Percentiles rank a stretch among this genome's conserved stretches.
These are phyloP conservation scores for Parasitella parasitica DNA, from an alignment of 371 early-diverging fungal species.

Conservation along the genomic window DNA sequence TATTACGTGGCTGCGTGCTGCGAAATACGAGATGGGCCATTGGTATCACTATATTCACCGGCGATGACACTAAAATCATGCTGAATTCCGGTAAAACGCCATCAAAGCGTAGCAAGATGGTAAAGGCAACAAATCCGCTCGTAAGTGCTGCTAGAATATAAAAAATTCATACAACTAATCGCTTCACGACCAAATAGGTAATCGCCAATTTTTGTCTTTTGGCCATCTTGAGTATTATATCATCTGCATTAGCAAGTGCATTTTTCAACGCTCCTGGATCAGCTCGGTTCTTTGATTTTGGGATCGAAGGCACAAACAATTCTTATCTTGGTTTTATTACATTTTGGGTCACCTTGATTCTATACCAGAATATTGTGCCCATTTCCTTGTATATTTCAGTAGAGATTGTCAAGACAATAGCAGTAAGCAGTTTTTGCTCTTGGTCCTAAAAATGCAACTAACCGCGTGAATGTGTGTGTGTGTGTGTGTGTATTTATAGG, in stretches of 20 bases:
- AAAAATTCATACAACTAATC: not conserved
- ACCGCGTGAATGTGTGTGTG: too few species aligned
- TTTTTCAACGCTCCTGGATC: slow-evolving; percentile 46
- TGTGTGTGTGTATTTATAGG: slow-evolving; percentile 40
- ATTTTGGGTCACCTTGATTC: slow-evolving; percentile 53
- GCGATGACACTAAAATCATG: slow-evolving; percentile 89
- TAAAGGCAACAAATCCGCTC: slow-evolving; percentile 90
- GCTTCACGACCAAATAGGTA: slow-evolving; percentile 28
- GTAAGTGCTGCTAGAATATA: slow-evolving; percentile 40
- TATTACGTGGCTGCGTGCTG: slow-evolving; percentile 90
- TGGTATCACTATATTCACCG: slow-evolving; percentile 84
- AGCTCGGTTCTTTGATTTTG: slow-evolving; percentile 33
- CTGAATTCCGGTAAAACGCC: slow-evolving; percentile 89
- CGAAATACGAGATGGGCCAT: slow-evolving; percentile 88
- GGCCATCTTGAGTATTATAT: slow-evolving; percentile 59
- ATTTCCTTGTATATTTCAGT: slow-evolving; percentile 96
- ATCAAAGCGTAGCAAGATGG: slow-evolving; percentile 92
- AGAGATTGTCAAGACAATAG: slow-evolving; percentile 84
- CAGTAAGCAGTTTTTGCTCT: slow-evolving; percentile 36
- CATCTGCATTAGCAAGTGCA: slow-evolving; percentile 59
- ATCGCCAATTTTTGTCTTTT: slow-evolving; percentile 47
- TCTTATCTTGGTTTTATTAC: slow-evolving; percentile 47
- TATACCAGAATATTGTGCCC: slow-evolving; percentile 74
- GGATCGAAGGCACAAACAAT: slow-evolving; percentile 34
- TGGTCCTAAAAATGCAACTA: too few species aligned